A percentile compares a stretch with the other conserved stretches of the same genome.
Evolutionary conservation across 1,284 basidiomycete genomes (phyloP).

Genomic region (Stygiomarasmius scandens): DNA sequence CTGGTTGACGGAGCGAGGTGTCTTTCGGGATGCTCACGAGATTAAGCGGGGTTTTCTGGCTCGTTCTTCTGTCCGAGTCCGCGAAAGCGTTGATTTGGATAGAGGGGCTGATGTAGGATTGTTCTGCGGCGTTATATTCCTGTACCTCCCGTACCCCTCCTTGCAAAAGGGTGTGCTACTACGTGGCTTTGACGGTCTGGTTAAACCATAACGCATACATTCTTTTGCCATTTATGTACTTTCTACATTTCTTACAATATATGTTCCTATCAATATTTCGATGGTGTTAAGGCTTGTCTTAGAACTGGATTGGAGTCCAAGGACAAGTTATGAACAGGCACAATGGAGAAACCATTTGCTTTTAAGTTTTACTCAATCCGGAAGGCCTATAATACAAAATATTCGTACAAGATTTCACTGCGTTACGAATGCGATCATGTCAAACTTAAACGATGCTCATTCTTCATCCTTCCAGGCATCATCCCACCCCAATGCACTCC

Average conservation of each 20-base stretch:
- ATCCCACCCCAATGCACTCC: slow-evolving; percentile 68
- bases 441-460: neutral
- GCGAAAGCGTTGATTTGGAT: slow-evolving; percentile 56
- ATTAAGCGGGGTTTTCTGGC: slow-evolving; percentile 46
- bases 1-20: slow-evolving; percentile 76
- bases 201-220: slow-evolving; percentile 78
- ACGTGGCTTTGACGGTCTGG: slow-evolving; percentile 78
- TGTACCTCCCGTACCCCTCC: slow-evolving; percentile 63
- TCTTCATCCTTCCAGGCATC: slow-evolving; percentile 55
- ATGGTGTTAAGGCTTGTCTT: too few relatives aligned
- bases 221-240: neutral
- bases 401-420: too few relatives aligned
- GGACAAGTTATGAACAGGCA: too few relatives aligned
- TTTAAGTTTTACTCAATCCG: too few relatives aligned
- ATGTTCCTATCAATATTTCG: too few relatives aligned
- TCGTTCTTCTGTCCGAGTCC: slow-evolving; percentile 44
- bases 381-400: too few relatives aligned
- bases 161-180: slow-evolving; percentile 50
- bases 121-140: slow-evolving; percentile 72
- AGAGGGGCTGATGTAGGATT: slow-evolving; percentile 41
- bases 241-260: too few relatives aligned
- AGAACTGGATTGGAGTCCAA: too few relatives aligned
- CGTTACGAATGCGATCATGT: too few relatives aligned
- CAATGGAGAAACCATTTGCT: too few relatives aligned
- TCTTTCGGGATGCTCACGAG: slow-evolving; percentile 68